Conservation (phyloP, 257 asterid genomes). For the Avicennia marina region DNA sequence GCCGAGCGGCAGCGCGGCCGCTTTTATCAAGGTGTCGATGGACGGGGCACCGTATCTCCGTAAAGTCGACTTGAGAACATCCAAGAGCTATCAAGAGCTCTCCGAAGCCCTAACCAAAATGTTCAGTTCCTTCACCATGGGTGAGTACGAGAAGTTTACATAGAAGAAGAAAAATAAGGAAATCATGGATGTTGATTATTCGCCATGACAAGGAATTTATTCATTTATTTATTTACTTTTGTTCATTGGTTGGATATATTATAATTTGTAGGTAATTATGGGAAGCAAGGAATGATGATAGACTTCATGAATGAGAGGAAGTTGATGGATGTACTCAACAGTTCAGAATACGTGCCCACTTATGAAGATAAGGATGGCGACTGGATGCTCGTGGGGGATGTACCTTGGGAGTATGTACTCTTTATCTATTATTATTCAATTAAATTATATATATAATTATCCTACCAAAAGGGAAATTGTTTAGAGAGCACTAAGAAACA, state of each 20-base stretch:
- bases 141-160: too few relatives aligned
- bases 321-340: constrained; percentile 31
- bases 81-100: constrained; percentile 34
- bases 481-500: too few relatives aligned
- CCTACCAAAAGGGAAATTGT: too few relatives aligned
- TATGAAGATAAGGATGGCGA: constrained; percentile 52
- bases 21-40: constrained; percentile 52
- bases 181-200: too few relatives aligned
- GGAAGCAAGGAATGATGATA: constrained; percentile 33
- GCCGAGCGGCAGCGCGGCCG: constrained; percentile 14
- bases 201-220: too few relatives aligned
- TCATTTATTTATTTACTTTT: too few relatives aligned
- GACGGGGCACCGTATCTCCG: constrained; percentile 55
- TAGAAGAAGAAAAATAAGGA: too few relatives aligned
- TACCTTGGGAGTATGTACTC: constrained; percentile 43
- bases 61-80: constrained; percentile 43
- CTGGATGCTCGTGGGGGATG: constrained; percentile 56
- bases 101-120: constrained; percentile 50
- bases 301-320: constrained; percentile 37
- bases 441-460: not conserved
- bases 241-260: not conserved
- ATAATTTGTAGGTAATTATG: constrained; percentile 13
- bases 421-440: too few relatives aligned
- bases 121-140: constrained; percentile 57
- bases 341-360: constrained; percentile 33